Base-by-base conservation (phyloP, 176 grass and related monocot genomes). In the Hyparrhenia diplandra region DNA sequence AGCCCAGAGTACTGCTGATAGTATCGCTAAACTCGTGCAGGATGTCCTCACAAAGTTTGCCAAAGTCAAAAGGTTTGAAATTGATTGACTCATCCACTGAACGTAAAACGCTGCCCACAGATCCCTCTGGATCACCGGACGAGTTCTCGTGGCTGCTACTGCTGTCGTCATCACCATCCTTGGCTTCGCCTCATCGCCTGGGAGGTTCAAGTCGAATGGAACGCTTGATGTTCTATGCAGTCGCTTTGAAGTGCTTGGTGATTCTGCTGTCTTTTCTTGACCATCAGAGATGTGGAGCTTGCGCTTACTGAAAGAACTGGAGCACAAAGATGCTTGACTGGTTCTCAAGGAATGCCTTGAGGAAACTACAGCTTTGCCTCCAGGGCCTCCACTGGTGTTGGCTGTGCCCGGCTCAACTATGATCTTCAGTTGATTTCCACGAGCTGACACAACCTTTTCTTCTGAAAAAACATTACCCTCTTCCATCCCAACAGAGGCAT, bases 201-300 rank as follows among this genome's bases (percentile, higher is more conserved):
- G n/a, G 35, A 95, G 79, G 78, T 99, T 99, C 82, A 99, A 72
- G 80, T 99, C 93, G 23, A 99, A 91, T 5, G 81, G 57, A 27
- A 78, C 36, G n/a, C 90, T 82, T 24, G 86, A 87, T n/a, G 64
- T 67, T n/a, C n/a, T 89, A 75, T 89, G 25, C 13, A 57, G 78
- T 71, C 86, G 71, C 87, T 95, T 83, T 30, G 87, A 68, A 73
- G 76, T 69, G 68, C 52, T 55, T 1, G 63, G 67, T 6, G 75
- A 74, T 29, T 91, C 58, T 73, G 10, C 13, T 41, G 68, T 59
- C 55, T 79, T 84, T 49, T 81, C 88, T 78, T 78, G 59, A 63
- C 63, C 65, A 34, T 78, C 78, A 23, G 82, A 83, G 79, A 62
- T 11, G 40, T 63, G 42, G 14, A 91, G 49, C 84, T 94, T n/a